Evolutionary conservation across 768 basidiomycete genomes (phyloP).

Genomic region (Phylloporus sp.): DNA sequence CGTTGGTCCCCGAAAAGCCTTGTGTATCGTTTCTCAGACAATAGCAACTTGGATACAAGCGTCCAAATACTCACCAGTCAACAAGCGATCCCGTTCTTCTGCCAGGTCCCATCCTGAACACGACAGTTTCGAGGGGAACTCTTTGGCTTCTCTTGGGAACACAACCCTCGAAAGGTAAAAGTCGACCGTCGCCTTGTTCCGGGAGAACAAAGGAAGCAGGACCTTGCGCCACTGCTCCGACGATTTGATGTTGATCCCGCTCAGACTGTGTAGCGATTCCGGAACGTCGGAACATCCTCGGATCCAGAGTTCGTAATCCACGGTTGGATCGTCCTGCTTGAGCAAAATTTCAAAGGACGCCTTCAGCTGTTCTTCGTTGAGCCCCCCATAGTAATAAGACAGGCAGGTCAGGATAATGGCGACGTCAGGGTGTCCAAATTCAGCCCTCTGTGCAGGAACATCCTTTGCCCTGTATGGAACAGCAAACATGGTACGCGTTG

Average conservation of each 20-base stretch:
- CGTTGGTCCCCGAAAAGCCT: slow-evolving; percentile 29
- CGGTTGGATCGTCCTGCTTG: slow-evolving; percentile 17
- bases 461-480: slow-evolving; percentile 31
- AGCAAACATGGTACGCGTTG: slow-evolving; percentile 18
- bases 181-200: slow-evolving; percentile 23
- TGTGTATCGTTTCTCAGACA: neutral
- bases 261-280: slow-evolving; percentile 8
- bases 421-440: slow-evolving; percentile 29
- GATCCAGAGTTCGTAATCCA: slow-evolving; percentile 22
- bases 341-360: slow-evolving; percentile 14
- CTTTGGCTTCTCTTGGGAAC: slow-evolving; percentile 27
- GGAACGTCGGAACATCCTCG: slow-evolving; percentile 11
- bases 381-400: slow-evolving; percentile 28
- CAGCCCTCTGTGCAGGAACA: slow-evolving; percentile 20
- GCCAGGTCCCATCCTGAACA: slow-evolving; percentile 31
- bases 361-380: slow-evolving; percentile 16
- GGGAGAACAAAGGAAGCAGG: slow-evolving; percentile 14
- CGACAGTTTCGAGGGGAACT: slow-evolving; percentile 13
- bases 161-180: slow-evolving; percentile 25
- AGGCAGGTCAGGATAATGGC: slow-evolving; percentile 13
- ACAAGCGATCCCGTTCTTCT: slow-evolving; percentile 12
- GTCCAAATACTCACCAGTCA: slow-evolving; percentile 13
- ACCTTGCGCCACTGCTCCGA: slow-evolving; percentile 9
- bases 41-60: neutral
- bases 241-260: slow-evolving; percentile 28